Evolutionary conservation across 768 basidiomycete genomes (phyloP).

Genomic region (Rubroboletus pulcherrimus): DNA sequence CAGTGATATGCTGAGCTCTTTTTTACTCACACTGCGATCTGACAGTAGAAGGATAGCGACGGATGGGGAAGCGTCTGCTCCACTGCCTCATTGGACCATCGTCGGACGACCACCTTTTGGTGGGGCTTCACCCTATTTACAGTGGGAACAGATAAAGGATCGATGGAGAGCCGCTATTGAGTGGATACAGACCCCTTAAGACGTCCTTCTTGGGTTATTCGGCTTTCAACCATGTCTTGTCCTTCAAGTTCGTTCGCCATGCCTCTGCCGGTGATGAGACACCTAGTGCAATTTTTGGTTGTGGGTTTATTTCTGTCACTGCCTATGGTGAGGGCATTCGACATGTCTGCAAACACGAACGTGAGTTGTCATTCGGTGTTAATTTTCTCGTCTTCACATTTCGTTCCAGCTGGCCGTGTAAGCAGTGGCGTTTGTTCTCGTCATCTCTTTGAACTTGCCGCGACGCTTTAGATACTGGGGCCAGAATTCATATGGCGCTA

Average conservation of each 20-base stretch:
- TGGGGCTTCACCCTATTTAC: background rate
- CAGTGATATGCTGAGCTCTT: background rate
- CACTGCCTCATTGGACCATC: background rate
- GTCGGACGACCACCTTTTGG: background rate
- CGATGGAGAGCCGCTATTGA: background rate
- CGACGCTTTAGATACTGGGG: slow-evolving; percentile 32
- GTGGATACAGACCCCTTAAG: background rate
- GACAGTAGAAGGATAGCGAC: background rate
- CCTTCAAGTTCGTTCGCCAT: background rate
- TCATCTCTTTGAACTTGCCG: background rate
- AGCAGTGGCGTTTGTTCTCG: background rate
- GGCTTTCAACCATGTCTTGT: background rate
- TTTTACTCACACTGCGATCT: background rate
- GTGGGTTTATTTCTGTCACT: background rate
- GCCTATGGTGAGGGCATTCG: slow-evolving; percentile 12
- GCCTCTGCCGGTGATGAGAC: background rate
- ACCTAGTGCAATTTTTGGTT: background rate
- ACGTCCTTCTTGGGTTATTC: background rate
- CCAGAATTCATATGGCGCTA: slow-evolving; percentile 37
- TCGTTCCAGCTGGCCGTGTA: slow-evolving; percentile 19
- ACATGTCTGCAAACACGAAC: slow-evolving; percentile 18
- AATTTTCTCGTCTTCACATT: background rate
- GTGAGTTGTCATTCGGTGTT: slow-evolving; percentile 7
- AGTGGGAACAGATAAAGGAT: slow-evolving; percentile 10
- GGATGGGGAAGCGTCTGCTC: slow-evolving; percentile 6